These are phyloP conservation scores for Durotheca rogersii DNA, from an alignment of 495 filamentous ascomycete genomes.

Conservation along the genomic window DNA sequence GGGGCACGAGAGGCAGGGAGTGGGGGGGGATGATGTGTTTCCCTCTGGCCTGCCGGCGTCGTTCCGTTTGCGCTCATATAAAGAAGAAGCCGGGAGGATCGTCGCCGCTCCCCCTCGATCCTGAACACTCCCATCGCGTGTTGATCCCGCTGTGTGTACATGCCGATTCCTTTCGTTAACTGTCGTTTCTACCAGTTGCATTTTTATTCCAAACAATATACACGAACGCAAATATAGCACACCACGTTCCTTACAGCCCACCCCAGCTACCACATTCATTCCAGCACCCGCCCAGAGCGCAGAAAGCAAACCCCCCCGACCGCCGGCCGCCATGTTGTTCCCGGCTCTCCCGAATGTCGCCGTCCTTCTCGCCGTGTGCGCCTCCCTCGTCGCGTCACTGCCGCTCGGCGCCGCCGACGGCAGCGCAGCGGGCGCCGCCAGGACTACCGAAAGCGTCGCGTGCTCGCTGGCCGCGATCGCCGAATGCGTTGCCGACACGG, in stretches of 20 bases:
- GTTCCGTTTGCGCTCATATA: constrained; percentile 13
- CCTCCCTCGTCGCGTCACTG: constrained; percentile 11
- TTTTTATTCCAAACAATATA: too few species aligned
- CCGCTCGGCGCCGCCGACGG: constrained; percentile 7
- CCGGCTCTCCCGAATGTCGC: constrained; percentile 10
- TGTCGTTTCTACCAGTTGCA: neutral
- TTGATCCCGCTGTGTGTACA: constrained; percentile 16
- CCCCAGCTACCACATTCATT: too few species aligned
- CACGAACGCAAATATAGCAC: too few species aligned
- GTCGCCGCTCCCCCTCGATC: constrained; percentile 21
- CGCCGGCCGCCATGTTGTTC: constrained; percentile 16
- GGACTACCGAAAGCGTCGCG: neutral
- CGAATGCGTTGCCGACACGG: constrained; percentile 25
- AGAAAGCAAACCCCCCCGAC: neutral
- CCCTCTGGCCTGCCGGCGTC: constrained; percentile 1
- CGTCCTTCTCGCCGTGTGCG: constrained; percentile 10
- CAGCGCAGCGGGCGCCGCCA: neutral
- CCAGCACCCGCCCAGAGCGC: too few species aligned
- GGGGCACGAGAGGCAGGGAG: too few species aligned
- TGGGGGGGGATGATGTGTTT: too few species aligned
- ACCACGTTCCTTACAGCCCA: too few species aligned
- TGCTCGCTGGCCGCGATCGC: constrained; percentile 18
- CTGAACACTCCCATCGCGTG: constrained; percentile 12
- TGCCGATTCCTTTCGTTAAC: constrained; percentile 21
- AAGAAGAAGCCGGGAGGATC: constrained; percentile 21